Evolutionary conservation across 2,329 filamentous ascomycete genomes (phyloP), one percentile per base, ranked within the genome.

Genomic region (Penicillium sumatraense): DNA sequence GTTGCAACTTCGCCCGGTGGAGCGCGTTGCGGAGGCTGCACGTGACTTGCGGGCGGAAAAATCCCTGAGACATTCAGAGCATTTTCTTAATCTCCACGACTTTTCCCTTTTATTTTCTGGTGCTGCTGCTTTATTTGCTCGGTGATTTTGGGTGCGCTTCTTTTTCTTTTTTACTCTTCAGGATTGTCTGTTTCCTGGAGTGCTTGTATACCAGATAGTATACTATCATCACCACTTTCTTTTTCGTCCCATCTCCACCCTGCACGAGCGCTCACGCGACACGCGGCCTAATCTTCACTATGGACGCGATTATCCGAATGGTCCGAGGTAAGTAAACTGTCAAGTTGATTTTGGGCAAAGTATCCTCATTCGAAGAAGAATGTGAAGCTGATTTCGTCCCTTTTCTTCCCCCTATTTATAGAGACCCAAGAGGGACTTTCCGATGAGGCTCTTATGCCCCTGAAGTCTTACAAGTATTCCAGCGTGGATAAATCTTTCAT

Each of bases 381-480:
- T 35, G 20, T 50, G 47, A 21, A 51, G n/a, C 42, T 46, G 24
- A 54, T 54, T 10, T 16, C 11, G 50, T 54, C 29, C n/a, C 10
- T 1, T 31, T 45, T n/a, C 41, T 33, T n/a, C 20, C 44, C 16
- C 31, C 20, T 36, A 31, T 14, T 33, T 38, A 20, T 38, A 75
- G 75, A 72, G 67, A 71, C 69, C 60, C 75, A 75, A 68, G 83
- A 86, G 60, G 83, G 81, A 63, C 80, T 98, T 65, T 96, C 93
- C 24, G 91, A 96, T 68, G 92, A 98, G 69, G 91, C 91, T 51
- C 85, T 99, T 65, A 82, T 89, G 57, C 93, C 97, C 74, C 87
- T 99, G 67, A 95, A 92, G 77, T 88, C 89, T 57, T 99, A 99
- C 86, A 96, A 97, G 73, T 99, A 99, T 78, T 96, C 92, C 66